Conservation (phyloP, 208 protist species). For the Leptomonas seymouri region DNA sequence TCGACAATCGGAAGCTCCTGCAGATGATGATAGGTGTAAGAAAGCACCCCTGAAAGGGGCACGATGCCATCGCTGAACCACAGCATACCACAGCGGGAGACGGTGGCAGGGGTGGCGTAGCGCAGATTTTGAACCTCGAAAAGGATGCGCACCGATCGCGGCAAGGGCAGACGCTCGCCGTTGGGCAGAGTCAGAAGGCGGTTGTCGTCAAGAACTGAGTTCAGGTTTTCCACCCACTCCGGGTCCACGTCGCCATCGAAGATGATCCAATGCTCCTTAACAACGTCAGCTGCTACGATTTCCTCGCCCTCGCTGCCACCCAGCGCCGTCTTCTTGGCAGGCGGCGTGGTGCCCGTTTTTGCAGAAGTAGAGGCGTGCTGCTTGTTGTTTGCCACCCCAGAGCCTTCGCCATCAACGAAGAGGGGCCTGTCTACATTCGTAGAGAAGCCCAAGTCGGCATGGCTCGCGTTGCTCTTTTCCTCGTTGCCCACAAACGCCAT, state of each 20-base stretch:
- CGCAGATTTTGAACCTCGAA: conserved; percentile 98
- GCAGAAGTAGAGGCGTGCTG: too few species aligned
- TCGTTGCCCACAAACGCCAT: conserved; percentile 19
- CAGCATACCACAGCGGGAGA: conserved; percentile 99
- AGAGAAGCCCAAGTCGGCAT: neutral
- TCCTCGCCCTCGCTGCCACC: neutral
- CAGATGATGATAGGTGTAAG: conserved; percentile 52
- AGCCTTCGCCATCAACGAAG: neutral
- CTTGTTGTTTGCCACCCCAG: conserved; percentile 2
- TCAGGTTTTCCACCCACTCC: conserved; percentile 99
- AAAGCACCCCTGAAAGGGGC: conserved; percentile 81
- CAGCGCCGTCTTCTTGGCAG: neutral
- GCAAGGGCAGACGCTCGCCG: conserved; percentile 98
- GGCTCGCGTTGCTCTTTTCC: neutral
- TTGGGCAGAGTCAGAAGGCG: conserved; percentile 99
- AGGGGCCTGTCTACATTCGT: neutral
- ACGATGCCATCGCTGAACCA: conserved; percentile 98
- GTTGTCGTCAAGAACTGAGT: conserved; percentile 99
- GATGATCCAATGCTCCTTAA: conserved; percentile 97
- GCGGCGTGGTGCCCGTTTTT: conserved; percentile 5
- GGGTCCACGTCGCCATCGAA: conserved; percentile 99
- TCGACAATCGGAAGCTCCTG: conserved; percentile 53
- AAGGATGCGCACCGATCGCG: conserved; percentile 97
- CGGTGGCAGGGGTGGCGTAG: conserved; percentile 98
- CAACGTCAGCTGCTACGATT: neutral